Base-by-base conservation (phyloP, 352 stramenopile genomes). In the Globisporangium middletonii region DNA sequence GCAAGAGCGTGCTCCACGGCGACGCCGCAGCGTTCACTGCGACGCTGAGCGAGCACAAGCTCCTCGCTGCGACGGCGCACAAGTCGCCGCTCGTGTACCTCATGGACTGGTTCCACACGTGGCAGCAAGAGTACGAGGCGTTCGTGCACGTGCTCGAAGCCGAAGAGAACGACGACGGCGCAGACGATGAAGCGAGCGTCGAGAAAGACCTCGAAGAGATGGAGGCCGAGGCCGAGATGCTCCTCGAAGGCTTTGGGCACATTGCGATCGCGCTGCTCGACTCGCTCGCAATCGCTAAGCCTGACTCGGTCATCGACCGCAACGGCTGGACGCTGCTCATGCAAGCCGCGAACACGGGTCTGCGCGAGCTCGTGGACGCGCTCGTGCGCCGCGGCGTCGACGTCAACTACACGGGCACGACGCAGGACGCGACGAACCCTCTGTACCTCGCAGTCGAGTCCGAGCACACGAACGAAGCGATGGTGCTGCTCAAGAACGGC, bases 81-180 rank as follows among this genome's bases (percentile, higher is more conserved):
- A 67, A 68, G 44, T 52, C 72, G 35, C 79, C 77, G 51, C 68
- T 92, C 19, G 65, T 86, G 50, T 86, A 73, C 57, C 70, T 94
- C 57, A 92, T 94, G 84, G 71, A 94, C 50, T 94, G 79, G 78
- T 80, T 94, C 63, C 79, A 94, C 70, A 79, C 73, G 54, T 94
- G 84, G 84, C 84, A 94, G 63, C 84, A 89, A 55, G 79, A 94
- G 68, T 94, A 91, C 71, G 82, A 94, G 56, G 75, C 79, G 37
- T 88, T 89, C 50, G 75, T 84, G 55, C 77, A 88, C 52, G 76
- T 91, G 28, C 52, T 89, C 11, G 81, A 86, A 35, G 67, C 74
- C 2, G 77, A 93, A 50, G 66, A 85, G 18, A 69, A 68, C 4
- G 65, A 75, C 1, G 67, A 66, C 15, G 68, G 63, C 16, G 57